phyloP scores from a whole-genome alignment of 768 basidiomycete species.

The Pisolithus marmoratus region DNA sequence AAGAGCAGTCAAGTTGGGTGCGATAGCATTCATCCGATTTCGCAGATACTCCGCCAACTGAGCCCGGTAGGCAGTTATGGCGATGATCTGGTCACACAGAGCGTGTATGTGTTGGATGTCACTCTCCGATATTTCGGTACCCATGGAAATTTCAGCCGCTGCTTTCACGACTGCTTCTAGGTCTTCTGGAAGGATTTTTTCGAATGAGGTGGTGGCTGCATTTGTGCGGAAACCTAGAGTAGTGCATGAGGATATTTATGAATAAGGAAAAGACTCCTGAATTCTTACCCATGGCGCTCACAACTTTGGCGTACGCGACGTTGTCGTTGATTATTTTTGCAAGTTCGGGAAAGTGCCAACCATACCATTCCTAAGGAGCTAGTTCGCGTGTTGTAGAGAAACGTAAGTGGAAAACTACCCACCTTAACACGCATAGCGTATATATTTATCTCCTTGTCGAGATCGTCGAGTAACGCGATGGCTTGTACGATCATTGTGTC shows the following conservation, averaged over 20 bases:
- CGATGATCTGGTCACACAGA: conserved; percentile 96
- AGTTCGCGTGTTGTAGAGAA: background rate
- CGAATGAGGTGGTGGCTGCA: conserved; percentile 79
- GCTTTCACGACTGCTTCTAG: conserved; percentile 92
- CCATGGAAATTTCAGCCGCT: conserved; percentile 98
- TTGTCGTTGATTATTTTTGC: conserved; percentile 98
- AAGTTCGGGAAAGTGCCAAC: conserved; percentile 99
- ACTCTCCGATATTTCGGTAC: conserved; percentile 96
- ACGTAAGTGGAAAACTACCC: conserved; percentile 9
- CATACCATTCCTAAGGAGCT: conserved; percentile 89
- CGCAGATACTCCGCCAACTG: conserved; percentile 95
- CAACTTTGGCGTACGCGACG: conserved; percentile 91
- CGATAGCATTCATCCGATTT: conserved; percentile 97
- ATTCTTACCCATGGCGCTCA: conserved; percentile 78
- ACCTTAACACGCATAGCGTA: conserved; percentile 99
- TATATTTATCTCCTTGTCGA: conserved; percentile 99
- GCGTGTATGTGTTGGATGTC: conserved; percentile 97
- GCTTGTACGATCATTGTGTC: conserved; percentile 99
- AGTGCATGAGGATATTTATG: background rate
- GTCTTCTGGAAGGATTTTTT: conserved; percentile 91
- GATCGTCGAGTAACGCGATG: conserved; percentile 93
- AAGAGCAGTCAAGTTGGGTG: conserved; percentile 88
- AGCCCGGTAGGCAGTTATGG: conserved; percentile 89
- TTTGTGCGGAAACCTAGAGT: conserved; percentile 87
- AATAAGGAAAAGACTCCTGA: background rate